Evolutionary conservation across 2,329 filamentous ascomycete species (phyloP).

Genomic region (Aspergillus amoenus): DNA sequence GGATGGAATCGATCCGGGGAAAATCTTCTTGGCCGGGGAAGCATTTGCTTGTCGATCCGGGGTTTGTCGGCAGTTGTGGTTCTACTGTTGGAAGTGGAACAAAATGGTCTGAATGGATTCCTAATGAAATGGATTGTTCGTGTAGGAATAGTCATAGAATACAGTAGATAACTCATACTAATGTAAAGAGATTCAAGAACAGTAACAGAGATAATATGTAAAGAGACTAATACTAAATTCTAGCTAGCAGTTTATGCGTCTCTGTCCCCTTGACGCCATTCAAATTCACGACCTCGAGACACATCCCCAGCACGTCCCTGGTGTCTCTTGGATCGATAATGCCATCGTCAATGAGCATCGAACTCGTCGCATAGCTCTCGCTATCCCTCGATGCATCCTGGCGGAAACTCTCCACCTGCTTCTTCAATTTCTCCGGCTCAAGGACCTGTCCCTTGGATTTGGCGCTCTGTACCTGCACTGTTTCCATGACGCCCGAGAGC

Average conservation of each 20-base stretch:
- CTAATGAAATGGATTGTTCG: too few relatives aligned
- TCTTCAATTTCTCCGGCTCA: slow-evolving; percentile 25
- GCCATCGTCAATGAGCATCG: slow-evolving; percentile 36
- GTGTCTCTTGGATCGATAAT: slow-evolving; percentile 42
- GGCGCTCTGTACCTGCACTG: slow-evolving; percentile 28
- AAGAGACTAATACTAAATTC: slow-evolving; percentile 4
- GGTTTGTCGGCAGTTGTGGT: too few relatives aligned
- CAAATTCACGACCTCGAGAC: slow-evolving; percentile 33
- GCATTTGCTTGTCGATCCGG: too few relatives aligned
- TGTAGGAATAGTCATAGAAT: too few relatives aligned
- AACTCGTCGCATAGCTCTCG: slow-evolving; percentile 36
- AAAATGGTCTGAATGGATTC: too few relatives aligned
- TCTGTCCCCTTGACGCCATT: slow-evolving; percentile 25
- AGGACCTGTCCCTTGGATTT: slow-evolving; percentile 24
- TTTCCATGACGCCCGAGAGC: slow-evolving; percentile 41
- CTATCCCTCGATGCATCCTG: slow-evolving; percentile 31
- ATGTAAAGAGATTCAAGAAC: too few relatives aligned
- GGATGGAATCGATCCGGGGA: background rate
- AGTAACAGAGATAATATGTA: too few relatives aligned
- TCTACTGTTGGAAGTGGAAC: too few relatives aligned
- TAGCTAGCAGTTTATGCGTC: slow-evolving; percentile 27
- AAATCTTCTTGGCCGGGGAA: background rate
- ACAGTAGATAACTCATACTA: too few relatives aligned
- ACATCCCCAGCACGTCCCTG: slow-evolving; percentile 38
- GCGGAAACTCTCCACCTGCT: slow-evolving; percentile 24